Evolutionary conservation across 805 yeast species (phyloP), one percentile per base, ranked within the genome.

Genomic region (Teunomyces stri): DNA sequence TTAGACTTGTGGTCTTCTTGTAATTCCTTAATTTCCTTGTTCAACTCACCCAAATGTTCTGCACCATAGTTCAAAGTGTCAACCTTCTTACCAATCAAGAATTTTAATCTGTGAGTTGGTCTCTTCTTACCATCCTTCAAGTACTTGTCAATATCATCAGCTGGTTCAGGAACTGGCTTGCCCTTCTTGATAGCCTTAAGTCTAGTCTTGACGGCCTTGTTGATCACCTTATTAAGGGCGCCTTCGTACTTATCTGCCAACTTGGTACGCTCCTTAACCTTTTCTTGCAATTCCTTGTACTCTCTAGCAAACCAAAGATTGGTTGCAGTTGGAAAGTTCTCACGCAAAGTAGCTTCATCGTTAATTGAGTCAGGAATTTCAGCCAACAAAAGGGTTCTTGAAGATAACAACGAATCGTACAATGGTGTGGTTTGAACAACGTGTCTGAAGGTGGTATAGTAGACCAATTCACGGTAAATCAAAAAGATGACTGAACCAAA

Each of bases 41-140:
- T 89, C 59, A 85, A 74, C 54, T 85, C 87, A 18, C 84, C 85
- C 44, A 91, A 66, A 56, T 77, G 77, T 53, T 82, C 82, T 44
- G 80, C 75, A 51, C 86, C 82, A 61, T 89, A 86, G 44, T 84
- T 79, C 59, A 92, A 79, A 29, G 97, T 86, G 58, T 85, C 85
- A 47, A 91, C 96, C 69, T 91, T 91, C 68, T 87, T 68, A 49
- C 97, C 96, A 56, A 85, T 75, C 49, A 87, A 66, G 47, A 81
- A 82, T 59, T 79, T 80, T 57, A 89, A 76, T 53, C 80, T 80
- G 67, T 89, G 92, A 29, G 88, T 84, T 42, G 97, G 97, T 56
- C 92, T 79, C 72, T 89, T 90, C 55, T 70, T 70, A 35, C 75
- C 76, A 49, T 71, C 74, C 67, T 86, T 85, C 51, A 89, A 81